Conservation (phyloP, 2,329 filamentous ascomycete genomes). For the Sclerotinia trifoliorum region DNA sequence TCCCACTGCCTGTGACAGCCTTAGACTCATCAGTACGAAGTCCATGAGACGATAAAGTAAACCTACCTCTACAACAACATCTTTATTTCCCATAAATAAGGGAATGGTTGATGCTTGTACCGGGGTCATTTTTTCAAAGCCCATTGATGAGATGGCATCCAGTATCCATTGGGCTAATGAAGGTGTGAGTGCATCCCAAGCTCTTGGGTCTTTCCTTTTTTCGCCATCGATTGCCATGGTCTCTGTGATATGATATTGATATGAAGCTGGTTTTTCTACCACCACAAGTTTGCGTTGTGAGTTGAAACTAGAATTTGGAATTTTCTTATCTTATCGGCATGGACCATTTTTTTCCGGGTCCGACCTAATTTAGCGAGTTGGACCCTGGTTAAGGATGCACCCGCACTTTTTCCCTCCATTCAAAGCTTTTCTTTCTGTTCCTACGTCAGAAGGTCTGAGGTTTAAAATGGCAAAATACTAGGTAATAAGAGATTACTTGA, state of each 20-base stretch:
- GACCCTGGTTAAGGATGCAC: not conserved
- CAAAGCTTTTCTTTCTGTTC: slow-evolving; percentile 1
- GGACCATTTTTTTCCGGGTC: slow-evolving; percentile 1
- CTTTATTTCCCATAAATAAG: slow-evolving; percentile 84
- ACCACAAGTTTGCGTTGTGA: not conserved
- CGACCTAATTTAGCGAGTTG: not conserved
- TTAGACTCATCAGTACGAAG: slow-evolving; percentile 38
- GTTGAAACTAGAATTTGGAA: not conserved
- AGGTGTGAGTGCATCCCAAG: slow-evolving; percentile 69
- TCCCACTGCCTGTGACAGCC: slow-evolving; percentile 88
- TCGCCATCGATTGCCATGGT: slow-evolving; percentile 22
- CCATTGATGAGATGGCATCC: slow-evolving; percentile 79
- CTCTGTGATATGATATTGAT: not conserved
- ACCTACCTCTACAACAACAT: slow-evolving; percentile 79
- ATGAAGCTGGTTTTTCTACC: slow-evolving; percentile 2
- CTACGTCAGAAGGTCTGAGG: slow-evolving; percentile 11
- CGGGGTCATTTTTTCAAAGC: slow-evolving; percentile 84
- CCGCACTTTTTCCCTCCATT: not conserved
- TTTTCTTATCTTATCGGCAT: slow-evolving; percentile 23
- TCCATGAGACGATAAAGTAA: slow-evolving; percentile 9
- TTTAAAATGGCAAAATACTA: not conserved
- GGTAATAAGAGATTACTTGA: not conserved
- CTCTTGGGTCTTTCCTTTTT: slow-evolving; percentile 49
- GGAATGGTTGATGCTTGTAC: slow-evolving; percentile 93
- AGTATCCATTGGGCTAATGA: slow-evolving; percentile 79